Conservation (phyloP, 2,329 filamentous ascomycete genomes). For the Aspergillus sp. region DNA sequence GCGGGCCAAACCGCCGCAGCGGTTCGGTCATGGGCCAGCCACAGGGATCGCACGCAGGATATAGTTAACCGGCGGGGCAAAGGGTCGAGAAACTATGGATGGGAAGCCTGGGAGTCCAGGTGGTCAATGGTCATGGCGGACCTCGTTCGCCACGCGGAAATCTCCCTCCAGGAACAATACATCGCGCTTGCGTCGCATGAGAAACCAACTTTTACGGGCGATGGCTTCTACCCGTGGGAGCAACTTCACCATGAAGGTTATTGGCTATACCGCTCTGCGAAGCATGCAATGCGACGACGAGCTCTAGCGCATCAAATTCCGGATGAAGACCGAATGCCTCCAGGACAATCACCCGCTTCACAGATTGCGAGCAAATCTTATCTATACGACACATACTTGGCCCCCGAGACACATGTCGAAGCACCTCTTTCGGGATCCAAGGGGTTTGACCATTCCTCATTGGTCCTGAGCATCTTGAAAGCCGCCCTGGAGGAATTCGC, state of each 20-base stretch:
- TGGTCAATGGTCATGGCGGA: constrained; percentile 59
- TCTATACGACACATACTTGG: constrained; percentile 55
- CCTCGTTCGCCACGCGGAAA: constrained; percentile 47
- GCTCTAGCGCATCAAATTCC: constrained; percentile 50
- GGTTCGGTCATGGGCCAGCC: constrained; percentile 70
- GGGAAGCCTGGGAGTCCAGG: constrained; percentile 86
- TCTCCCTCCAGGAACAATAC: constrained; percentile 27
- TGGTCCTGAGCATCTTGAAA: constrained; percentile 45
- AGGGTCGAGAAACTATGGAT: constrained; percentile 83
- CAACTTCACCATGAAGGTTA: constrained; percentile 57
- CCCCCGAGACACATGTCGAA: constrained; percentile 53
- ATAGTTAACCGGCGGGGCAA: constrained; percentile 77
- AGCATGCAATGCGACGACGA: constrained; percentile 46
- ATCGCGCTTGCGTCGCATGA: constrained; percentile 45
- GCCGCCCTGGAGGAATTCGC: constrained; percentile 46
- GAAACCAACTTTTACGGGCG: constrained; percentile 43
- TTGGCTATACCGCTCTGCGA: constrained; percentile 51
- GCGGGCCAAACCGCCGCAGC: constrained; percentile 70
- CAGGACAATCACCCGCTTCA: constrained; percentile 50
- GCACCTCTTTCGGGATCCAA: constrained; percentile 36
- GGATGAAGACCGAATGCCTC: constrained; percentile 51
- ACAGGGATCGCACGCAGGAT: constrained; percentile 66
- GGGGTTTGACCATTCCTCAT: constrained; percentile 46
- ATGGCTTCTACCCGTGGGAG: constrained; percentile 52
- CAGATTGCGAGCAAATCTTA: constrained; percentile 48